Evolutionary conservation across 2,329 filamentous ascomycete genomes (phyloP).

Genomic region (Stromatinia cepivora): DNA sequence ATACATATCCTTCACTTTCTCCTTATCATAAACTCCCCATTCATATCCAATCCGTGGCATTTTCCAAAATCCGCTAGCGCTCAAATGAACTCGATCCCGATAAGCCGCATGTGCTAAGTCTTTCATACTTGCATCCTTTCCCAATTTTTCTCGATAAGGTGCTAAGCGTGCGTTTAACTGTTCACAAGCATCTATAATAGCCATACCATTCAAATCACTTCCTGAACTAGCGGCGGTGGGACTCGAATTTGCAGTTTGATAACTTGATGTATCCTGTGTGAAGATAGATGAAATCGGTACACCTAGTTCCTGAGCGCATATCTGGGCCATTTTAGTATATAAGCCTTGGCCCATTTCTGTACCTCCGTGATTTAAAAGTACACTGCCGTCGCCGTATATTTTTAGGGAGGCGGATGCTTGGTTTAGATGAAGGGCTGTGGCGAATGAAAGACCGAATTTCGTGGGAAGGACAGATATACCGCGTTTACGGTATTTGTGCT

Average conservation of each 20-base stretch:
- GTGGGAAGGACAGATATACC: slow-evolving; percentile 74
- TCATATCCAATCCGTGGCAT: slow-evolving; percentile 93
- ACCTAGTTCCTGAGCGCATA: slow-evolving; percentile 81
- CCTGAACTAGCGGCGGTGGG: slow-evolving; percentile 90
- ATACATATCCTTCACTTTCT: slow-evolving; percentile 66
- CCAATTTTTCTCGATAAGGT: slow-evolving; percentile 81
- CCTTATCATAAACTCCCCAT: slow-evolving; percentile 84
- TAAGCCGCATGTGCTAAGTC: slow-evolving; percentile 87
- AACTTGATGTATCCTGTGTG: slow-evolving; percentile 91
- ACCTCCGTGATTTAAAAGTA: slow-evolving; percentile 89
- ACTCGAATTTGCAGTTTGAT: slow-evolving; percentile 90
- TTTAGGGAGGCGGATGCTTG: slow-evolving; percentile 92
- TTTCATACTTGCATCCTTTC: slow-evolving; percentile 76
- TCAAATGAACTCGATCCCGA: slow-evolving; percentile 90
- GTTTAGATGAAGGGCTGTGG: slow-evolving; percentile 86
- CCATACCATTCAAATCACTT: slow-evolving; percentile 94
- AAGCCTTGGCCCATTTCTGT: slow-evolving; percentile 95
- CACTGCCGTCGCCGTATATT: slow-evolving; percentile 90
- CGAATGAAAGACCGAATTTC: slow-evolving; percentile 93
- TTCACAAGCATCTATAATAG: slow-evolving; percentile 84
- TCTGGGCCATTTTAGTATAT: slow-evolving; percentile 94
- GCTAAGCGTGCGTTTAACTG: slow-evolving; percentile 83
- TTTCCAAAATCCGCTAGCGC: slow-evolving; percentile 92
- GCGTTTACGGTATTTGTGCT: slow-evolving; percentile 90
- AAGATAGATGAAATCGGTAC: slow-evolving; percentile 78